phyloP scores from a whole-genome alignment of 257 asterid genomes.

The Striga asiatica region DNA sequence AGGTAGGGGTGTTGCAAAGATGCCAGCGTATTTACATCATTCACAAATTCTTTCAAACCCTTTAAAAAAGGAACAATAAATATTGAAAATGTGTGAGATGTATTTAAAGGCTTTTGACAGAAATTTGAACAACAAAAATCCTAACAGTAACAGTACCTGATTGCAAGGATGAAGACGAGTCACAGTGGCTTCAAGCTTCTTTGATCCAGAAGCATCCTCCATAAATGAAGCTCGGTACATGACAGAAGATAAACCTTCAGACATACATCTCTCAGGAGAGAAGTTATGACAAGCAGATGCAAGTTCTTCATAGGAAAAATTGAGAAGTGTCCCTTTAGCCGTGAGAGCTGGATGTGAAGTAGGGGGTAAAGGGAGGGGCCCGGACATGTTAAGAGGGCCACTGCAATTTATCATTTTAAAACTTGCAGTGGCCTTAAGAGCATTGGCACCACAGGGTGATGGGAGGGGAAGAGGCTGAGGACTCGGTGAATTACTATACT shows the following conservation, averaged over 20 bases:
- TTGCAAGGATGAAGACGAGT: constrained; percentile 65
- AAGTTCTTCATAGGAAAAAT: constrained; percentile 60
- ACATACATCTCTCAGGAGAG: constrained; percentile 74
- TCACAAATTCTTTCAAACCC: constrained; percentile 80
- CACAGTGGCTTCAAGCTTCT: constrained; percentile 71
- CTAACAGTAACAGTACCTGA: constrained; percentile 37
- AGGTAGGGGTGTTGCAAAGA: constrained; percentile 66
- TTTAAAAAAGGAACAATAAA: constrained; percentile 21
- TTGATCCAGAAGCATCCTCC: constrained; percentile 42
- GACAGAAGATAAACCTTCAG: constrained; percentile 80
- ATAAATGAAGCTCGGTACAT: constrained; percentile 72
- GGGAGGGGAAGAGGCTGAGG: constrained; percentile 98
- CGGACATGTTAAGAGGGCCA: constrained; percentile 60
- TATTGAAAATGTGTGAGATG: not conserved
- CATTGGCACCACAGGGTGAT: constrained; percentile 28
- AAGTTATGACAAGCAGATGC: constrained; percentile 82
- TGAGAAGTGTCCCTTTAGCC: constrained; percentile 34
- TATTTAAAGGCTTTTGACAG: too few relatives aligned
- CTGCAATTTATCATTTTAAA: constrained; percentile 45
- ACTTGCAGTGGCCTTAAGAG: constrained; percentile 50
- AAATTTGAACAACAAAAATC: too few relatives aligned
- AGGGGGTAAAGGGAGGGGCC: constrained; percentile 79
- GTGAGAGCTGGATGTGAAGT: constrained; percentile 32
- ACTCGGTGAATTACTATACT: constrained; percentile 35
- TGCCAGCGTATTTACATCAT: constrained; percentile 60